Evolutionary conservation across 2,329 filamentous ascomycete genomes (phyloP).

Genomic region (Sarocladium brachiariae): DNA sequence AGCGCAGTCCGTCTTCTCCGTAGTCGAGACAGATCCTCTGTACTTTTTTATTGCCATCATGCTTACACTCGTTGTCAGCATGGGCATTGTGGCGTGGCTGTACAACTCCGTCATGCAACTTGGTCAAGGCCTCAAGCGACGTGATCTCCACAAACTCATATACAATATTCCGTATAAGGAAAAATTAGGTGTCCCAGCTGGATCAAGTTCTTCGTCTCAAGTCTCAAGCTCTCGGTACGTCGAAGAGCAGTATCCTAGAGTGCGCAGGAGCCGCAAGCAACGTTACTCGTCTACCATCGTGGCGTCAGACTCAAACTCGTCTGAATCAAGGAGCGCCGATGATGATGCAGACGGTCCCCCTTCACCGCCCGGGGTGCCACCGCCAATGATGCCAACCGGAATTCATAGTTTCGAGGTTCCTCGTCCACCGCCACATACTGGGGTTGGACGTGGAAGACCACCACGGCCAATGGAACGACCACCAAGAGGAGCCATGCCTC

Average conservation of each 20-base stretch:
- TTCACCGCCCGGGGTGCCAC: too few species aligned
- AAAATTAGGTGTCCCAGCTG: background rate
- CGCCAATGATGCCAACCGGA: too few species aligned
- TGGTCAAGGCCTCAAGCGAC: background rate
- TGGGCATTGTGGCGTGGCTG: background rate
- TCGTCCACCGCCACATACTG: too few species aligned
- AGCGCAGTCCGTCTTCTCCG: constrained; percentile 3
- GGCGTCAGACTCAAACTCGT: too few species aligned
- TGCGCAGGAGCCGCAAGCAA: too few species aligned
- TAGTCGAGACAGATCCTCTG: background rate
- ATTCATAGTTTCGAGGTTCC: too few species aligned
- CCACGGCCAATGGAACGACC: too few species aligned
- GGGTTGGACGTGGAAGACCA: too few species aligned
- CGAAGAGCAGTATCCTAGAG: background rate
- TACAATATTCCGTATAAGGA: background rate
- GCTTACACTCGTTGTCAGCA: background rate
- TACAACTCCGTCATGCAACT: constrained; percentile 1
- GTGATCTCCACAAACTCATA: background rate
- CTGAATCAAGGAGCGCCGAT: too few species aligned
- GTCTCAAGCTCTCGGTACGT: background rate
- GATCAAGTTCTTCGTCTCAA: background rate
- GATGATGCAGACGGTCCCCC: too few species aligned
- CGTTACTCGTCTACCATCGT: too few species aligned
- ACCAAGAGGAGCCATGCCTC: too few species aligned
- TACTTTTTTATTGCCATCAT: background rate